Base-by-base conservation (phyloP, 441 rosid genomes). In the Viola pubescens region DNA sequence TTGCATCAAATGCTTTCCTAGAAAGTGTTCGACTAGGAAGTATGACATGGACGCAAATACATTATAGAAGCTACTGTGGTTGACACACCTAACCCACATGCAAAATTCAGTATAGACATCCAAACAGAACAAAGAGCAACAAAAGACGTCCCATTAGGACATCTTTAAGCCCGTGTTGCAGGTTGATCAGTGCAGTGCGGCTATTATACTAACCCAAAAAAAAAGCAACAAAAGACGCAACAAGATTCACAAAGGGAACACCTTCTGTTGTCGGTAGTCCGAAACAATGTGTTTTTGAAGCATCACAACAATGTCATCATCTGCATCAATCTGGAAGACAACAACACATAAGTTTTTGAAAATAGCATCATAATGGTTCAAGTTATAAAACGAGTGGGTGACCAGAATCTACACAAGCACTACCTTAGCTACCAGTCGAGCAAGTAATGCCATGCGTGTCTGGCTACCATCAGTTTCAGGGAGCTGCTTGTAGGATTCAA, bases 371-470 rank as follows among this genome's bases (percentile, higher is more conserved):
- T 12, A 46, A 46, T 46, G n/a, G 11, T 4, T 9, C 9, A 46
- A 12, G 9, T 46, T 46, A 12, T 7, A 4, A 9, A 43, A 46
- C n/a, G 3, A 10, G n/a, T 7, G n/a, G n/a, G n/a, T 8, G 9
- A 46, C n/a, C 26, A 37, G 48, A 44, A 47, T 37, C 34, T 38
- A 44, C 19, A 45, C 40, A 43, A 19, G 48, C 26, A 69, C 66
- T 75, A 88, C 99, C 95, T 86, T 88, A 70, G 95, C 91, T 69
- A 82, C 84, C 74, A 95, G 77, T 58, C 97, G 86, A 62, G 99
- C 83, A 77, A 95, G 86, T 70, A 95, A 75, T 42, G 83, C 81
- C 86, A 87, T 84, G 61, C 82, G 79, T 19, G 65, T 82, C 71
- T 67, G 66, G 65, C 73, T 77, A 75, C 71, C 81, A 67, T 82